Evolutionary conservation across 257 asterid species (phyloP), one percentile per base, ranked within the genome.

Genomic region (Primulina huaijiensis): DNA sequence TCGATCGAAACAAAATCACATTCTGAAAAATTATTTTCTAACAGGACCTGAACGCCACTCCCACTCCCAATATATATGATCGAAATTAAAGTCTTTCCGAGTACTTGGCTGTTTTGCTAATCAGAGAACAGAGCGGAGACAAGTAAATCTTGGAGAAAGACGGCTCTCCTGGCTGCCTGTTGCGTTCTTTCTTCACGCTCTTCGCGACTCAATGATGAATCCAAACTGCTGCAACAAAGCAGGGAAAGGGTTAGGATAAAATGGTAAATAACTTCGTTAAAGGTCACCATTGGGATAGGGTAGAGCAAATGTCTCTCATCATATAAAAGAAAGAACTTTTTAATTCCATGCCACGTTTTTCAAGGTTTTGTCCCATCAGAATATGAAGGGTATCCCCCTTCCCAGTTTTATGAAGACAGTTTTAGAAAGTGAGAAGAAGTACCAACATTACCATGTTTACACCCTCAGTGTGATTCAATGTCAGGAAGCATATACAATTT

Each of bases 91-190:
- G 34, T 31, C 6, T 31, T 31, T 38, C 50, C 50, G 0, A 38
- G 14, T 10, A 38, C 50, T 17, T 78, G 74, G 77, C 86, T 73
- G 58, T 43, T 64, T 73, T 37, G 46, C 80, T 70, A 72, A 62
- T 89, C 92, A 7, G 82, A 81, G 63, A 88, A 81, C 38, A 92
- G 80, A 53, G 94, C 81, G 8, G 94, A 85, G 72, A 72, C 75
- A 46, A 92, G 76, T 78, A 89, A 70, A 67, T 92, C 95, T 79
- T 88, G 98, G 68, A 92, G 73, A 20, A 92, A 92, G 70, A 74
- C 84, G 14, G 98, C 89, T 73, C 87, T 84, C 75, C 87, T 90
- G 21, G 85, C 83, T 57, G 95, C 96, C 72, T 79, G 88, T 71
- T 72, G 77, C 70, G 74, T 88, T 74, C 90, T 81, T 62, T 81